Evolutionary conservation across 1,139 yeast genomes (phyloP).

Genomic region (Blastobotrys ciferrii): DNA sequence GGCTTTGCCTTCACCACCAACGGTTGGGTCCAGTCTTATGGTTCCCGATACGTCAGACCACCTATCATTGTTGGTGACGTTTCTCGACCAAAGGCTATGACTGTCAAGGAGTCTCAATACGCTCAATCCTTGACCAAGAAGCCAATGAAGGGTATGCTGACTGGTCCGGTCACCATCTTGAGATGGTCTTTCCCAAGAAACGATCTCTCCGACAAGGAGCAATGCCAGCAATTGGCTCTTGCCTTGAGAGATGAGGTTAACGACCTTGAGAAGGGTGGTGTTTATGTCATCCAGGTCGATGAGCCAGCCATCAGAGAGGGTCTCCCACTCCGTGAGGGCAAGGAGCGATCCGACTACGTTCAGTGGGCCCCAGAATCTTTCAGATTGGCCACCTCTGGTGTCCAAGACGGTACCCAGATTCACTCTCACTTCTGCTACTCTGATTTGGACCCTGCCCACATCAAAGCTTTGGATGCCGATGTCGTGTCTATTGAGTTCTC

Average conservation of each 20-base stretch:
- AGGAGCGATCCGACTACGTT: conserved; percentile 93
- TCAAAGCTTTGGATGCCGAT: conserved; percentile 99
- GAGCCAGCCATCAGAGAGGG: conserved; percentile 99
- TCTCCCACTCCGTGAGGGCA: conserved; percentile 97
- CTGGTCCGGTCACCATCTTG: conserved; percentile 99
- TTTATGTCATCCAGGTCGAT: conserved; percentile 96
- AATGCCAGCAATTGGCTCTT: conserved; percentile 95
- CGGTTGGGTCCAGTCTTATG: conserved; percentile 99
- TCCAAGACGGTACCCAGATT: conserved; percentile 89
- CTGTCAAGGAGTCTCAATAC: conserved; percentile 98
- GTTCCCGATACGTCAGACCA: conserved; percentile 99
- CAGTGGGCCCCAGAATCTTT: conserved; percentile 99
- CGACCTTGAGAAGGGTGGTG: conserved; percentile 98
- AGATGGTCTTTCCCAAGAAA: conserved; percentile 99
- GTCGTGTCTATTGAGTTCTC: conserved; percentile 99
- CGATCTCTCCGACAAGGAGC: conserved; percentile 90
- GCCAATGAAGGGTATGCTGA: conserved; percentile 99
- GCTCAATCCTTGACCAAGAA: conserved; percentile 94
- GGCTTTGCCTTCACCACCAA: conserved; percentile 97
- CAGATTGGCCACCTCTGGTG: conserved; percentile 99
- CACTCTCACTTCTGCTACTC: conserved; percentile 99
- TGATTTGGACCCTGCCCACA: conserved; percentile 98
- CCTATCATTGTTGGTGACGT: conserved; percentile 99
- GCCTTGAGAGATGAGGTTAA: conserved; percentile 98
- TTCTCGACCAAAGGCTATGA: conserved; percentile 97